Conservation (phyloP, 371 early-diverging fungal species). For the Circinella umbellata region DNA sequence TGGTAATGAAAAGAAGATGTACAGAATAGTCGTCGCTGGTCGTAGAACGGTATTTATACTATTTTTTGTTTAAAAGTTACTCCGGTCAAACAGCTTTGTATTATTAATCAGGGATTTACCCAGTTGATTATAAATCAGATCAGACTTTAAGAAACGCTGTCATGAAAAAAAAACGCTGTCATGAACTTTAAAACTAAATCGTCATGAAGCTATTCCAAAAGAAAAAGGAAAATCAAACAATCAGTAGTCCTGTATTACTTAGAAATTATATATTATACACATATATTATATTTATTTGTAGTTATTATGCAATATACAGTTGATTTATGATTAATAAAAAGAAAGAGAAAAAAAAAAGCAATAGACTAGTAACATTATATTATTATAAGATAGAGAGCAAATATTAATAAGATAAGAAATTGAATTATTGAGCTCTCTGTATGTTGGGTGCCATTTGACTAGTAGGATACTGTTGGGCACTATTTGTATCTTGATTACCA, state of each 20-base stretch:
- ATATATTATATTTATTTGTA: too few species aligned
- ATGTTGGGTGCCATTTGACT: not conserved
- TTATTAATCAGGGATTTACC: not conserved
- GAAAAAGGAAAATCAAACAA: too few species aligned
- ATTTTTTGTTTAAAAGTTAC: not conserved
- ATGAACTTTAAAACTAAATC: not conserved
- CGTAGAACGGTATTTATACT: not conserved
- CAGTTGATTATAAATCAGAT: not conserved
- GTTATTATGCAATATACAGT: too few species aligned
- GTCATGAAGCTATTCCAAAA: not conserved
- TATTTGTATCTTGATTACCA: not conserved
- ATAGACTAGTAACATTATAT: too few species aligned
- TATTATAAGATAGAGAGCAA: too few species aligned
- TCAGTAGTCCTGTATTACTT: too few species aligned
- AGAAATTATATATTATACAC: too few species aligned
- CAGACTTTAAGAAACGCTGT: not conserved
- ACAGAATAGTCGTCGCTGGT: too few species aligned
- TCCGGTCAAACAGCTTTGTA: not conserved
- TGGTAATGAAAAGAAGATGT: conserved; percentile 1
- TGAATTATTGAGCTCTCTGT: not conserved
- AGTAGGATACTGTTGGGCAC: not conserved
- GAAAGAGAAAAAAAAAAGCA: too few species aligned
- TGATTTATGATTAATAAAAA: too few species aligned
- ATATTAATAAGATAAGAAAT: not conserved
- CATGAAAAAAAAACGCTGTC: not conserved